Conservation (phyloP, 192 early-diverging fungal genomes). For the Pecoramyces ruminantium region DNA sequence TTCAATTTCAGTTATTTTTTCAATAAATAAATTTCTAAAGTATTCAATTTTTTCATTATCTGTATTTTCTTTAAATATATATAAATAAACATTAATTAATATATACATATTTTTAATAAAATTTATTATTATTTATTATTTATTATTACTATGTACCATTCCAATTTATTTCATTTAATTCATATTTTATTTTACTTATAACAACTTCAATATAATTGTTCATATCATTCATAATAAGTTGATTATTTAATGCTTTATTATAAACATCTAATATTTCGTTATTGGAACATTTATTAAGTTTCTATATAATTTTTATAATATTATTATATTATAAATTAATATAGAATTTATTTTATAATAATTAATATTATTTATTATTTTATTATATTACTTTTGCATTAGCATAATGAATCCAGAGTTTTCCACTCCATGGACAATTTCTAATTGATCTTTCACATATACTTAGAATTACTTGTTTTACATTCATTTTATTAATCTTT, state of each 20-base stretch:
- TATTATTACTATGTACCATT: too few species aligned
- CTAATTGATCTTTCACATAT: conserved; percentile 29
- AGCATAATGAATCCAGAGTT: conserved; percentile 31
- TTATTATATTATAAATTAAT: too few species aligned
- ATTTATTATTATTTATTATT: too few species aligned
- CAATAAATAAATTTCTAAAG: not conserved
- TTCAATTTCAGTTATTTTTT: not conserved
- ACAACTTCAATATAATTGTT: not conserved
- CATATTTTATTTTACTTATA: not conserved
- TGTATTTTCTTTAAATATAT: not conserved
- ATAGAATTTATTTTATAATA: too few species aligned
- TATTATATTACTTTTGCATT: not conserved
- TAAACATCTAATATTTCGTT: not conserved
- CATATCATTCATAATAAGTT: not conserved
- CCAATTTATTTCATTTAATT: not conserved
- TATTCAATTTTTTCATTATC: not conserved
- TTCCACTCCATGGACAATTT: conserved; percentile 61
- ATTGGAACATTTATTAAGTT: not conserved
- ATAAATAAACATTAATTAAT: not conserved
- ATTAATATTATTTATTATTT: too few species aligned
- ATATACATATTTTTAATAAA: not conserved
- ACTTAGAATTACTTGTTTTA: conserved; percentile 13
- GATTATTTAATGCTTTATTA: not conserved
- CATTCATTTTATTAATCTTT: conserved; percentile 15
- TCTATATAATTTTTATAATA: not conserved